These are phyloP conservation scores for Phaeosphaeria sp. DNA, from an alignment of 2,329 filamentous ascomycete species.

Conservation along the genomic window DNA sequence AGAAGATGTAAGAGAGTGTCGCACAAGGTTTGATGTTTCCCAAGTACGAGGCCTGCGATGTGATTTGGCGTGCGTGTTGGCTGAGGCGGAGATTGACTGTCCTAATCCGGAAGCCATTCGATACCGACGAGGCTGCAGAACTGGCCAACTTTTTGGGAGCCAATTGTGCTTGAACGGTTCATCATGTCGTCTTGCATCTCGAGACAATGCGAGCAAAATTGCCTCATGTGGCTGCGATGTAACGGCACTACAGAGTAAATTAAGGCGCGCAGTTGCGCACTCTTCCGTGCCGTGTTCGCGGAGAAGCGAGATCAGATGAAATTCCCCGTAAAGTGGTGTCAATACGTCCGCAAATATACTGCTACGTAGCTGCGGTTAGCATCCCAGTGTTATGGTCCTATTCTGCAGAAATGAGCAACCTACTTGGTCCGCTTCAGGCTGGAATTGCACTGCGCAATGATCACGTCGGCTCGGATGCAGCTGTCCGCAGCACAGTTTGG, in stretches of 20 bases:
- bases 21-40: neutral
- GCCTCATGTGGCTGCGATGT: constrained; percentile 3
- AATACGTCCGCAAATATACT: neutral
- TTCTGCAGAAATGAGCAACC: constrained; percentile 6
- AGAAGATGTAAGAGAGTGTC: neutral
- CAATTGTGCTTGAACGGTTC: neutral
- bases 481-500: neutral
- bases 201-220: constrained; percentile 3
- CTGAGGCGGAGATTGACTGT: neutral
- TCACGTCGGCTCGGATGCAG: neutral
- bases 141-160: neutral
- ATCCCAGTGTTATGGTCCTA: neutral
- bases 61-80: neutral
- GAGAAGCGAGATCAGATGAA: neutral
- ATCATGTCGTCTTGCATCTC: neutral
- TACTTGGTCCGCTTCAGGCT: neutral
- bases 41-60: neutral
- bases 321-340: neutral
- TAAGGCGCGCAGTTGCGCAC: constrained; percentile 4
- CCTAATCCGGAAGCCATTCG: neutral
- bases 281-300: neutral
- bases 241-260: constrained; percentile 2
- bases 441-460: neutral
- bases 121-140: neutral
- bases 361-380: neutral